A percentile compares a stretch with the other conserved stretches of the same genome.
phyloP scores from a whole-genome alignment of 2,329 filamentous ascomycete species.

The Beauveria rudraprayagi region DNA sequence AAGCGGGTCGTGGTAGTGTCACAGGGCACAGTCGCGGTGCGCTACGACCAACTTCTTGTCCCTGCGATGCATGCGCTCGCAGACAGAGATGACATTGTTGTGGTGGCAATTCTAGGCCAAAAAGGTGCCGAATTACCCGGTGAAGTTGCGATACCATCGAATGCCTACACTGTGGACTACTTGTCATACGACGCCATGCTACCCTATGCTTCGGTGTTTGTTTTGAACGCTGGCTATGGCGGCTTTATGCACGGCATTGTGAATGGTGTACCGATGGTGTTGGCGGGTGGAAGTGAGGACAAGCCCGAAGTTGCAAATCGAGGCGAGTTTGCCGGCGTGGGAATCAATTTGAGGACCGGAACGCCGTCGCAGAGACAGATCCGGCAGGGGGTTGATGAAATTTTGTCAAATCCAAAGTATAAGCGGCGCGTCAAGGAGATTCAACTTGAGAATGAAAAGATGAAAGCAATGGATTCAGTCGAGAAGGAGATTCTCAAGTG shows the following conservation, averaged over 20 bases:
- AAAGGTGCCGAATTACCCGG: constrained; percentile 18
- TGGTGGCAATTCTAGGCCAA: constrained; percentile 25
- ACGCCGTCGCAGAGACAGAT: background rate
- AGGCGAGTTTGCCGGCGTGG: constrained; percentile 5
- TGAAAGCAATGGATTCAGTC: background rate
- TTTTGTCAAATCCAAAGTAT: background rate
- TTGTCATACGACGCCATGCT: constrained; percentile 40
- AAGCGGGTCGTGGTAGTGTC: constrained; percentile 37
- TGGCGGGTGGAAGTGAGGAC: constrained; percentile 1
- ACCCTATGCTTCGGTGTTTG: constrained; percentile 34
- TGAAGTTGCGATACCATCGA: constrained; percentile 27
- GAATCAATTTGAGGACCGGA: background rate
- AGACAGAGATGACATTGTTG: constrained; percentile 29
- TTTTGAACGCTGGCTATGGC: constrained; percentile 42
- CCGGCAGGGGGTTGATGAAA: background rate
- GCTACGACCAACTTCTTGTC: constrained; percentile 34
- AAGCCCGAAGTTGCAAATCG: constrained; percentile 7
- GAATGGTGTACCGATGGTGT: constrained; percentile 6
- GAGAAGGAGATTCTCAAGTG: background rate
- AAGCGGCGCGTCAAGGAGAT: background rate
- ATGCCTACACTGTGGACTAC: constrained; percentile 37
- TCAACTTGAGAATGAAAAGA: background rate
- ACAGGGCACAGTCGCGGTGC: constrained; percentile 37
- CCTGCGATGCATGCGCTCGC: constrained; percentile 37
- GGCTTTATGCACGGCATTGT: constrained; percentile 7